Base-by-base conservation (phyloP, 257 asterid genomes). In the Jaltomata sinuosa region DNA sequence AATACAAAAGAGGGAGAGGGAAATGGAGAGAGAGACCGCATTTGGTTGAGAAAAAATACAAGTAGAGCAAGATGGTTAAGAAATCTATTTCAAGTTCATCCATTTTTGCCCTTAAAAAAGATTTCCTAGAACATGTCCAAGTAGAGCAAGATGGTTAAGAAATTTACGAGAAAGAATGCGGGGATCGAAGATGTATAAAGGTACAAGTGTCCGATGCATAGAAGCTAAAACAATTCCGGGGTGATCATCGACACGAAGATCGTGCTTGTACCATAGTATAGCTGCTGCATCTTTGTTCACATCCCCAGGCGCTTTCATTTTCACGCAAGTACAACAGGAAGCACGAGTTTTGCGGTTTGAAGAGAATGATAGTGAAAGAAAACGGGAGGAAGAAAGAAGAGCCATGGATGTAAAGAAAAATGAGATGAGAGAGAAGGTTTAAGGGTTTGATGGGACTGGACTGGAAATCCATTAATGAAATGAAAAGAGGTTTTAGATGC, bases 191-290 rank as follows among this genome's bases (percentile, higher is more conserved):
- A 95, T 89, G 87, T 94, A 95, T 59, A 95, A 90, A 82, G 99
- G 99, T 29, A 95, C 88, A 82, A 94, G 88, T 29, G 85, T 77
- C 36, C 83, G 86, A 83, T 94, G 93, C 89, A 86, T 85, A 21
- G 97, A 90, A 34, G 98, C 96, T 9, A 96, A 91, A 2, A 89
- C 83, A 18, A 95, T 91, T 61, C 97, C 98, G 4, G 93, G 93
- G 87, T 95, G 99, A 87, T 95, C 98, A 67, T 92, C 95, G 14
- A 95, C 32, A 31, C 98, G 97, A 87, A 95, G 99, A 87, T 94
- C 99, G 83, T 95, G 94, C 90, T 95, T 95, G 95, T 90, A 93
- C 98, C 97, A 95, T 19, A 95, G 84, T 79, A 95, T 89, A 36
- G 98, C 99, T 6, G 95, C 80, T 5, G 88, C 89, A 19, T 10